phyloP scores from a whole-genome alignment of 2,329 filamentous ascomycete genomes.

The Dactylellina leptospora region DNA sequence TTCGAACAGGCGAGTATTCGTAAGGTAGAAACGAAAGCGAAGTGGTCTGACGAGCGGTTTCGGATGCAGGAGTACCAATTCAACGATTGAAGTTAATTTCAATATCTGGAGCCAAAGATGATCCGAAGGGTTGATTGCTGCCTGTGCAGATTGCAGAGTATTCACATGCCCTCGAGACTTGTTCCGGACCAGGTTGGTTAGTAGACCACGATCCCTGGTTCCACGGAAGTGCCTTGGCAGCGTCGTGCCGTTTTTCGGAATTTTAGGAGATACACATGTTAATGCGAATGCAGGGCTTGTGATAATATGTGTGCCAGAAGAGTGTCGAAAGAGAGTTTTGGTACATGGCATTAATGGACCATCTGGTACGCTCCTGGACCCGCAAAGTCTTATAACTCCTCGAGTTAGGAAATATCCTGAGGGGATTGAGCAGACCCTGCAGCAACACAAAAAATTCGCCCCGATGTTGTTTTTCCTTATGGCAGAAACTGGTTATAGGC shows the following conservation, averaged over 20 bases:
- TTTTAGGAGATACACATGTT: constrained; percentile 47
- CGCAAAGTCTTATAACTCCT: constrained; percentile 9
- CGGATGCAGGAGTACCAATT: constrained; percentile 42
- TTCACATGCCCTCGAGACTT: constrained; percentile 39
- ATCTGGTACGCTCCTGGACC: constrained; percentile 15
- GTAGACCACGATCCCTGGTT: constrained; percentile 39
- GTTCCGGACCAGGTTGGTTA: constrained; percentile 27
- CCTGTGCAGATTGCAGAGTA: constrained; percentile 24
- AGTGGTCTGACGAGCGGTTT: constrained; percentile 50
- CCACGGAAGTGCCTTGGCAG: constrained; percentile 41
- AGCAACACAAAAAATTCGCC: constrained; percentile 39
- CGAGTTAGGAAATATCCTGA: constrained; percentile 28
- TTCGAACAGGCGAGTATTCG: constrained; percentile 46
- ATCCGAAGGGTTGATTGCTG: constrained; percentile 50
- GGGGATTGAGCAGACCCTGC: constrained; percentile 14
- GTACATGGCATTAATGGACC: constrained; percentile 33
- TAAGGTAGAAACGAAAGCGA: constrained; percentile 34
- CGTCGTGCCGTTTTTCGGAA: constrained; percentile 53
- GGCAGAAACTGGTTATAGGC: background rate
- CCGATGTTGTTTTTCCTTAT: constrained; percentile 31
- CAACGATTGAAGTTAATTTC: constrained; percentile 34
- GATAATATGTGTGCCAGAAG: constrained; percentile 27
- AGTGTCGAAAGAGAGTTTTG: constrained; percentile 3
- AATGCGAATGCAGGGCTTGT: constrained; percentile 52
- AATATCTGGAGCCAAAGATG: constrained; percentile 40